These are phyloP conservation scores for Melaleuca quinquenervia DNA, from an alignment of 345 rosid species.

Conservation along the genomic window DNA sequence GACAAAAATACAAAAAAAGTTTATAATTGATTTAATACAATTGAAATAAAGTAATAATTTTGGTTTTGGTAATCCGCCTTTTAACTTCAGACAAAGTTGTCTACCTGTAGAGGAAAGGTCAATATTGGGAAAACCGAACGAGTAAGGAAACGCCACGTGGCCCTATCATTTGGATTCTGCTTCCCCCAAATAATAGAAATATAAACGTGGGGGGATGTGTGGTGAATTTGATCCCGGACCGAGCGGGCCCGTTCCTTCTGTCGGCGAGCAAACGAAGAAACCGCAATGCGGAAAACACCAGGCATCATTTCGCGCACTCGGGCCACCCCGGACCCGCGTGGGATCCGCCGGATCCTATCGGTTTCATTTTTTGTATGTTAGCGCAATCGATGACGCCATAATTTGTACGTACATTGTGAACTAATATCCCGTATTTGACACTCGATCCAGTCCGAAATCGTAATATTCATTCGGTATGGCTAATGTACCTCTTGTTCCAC, in stretches of 20 bases:
- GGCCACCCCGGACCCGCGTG: neutral
- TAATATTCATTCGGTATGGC: neutral
- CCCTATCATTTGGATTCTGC: rapidly evolving
- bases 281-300: neutral
- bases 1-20: no score
- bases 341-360: neutral
- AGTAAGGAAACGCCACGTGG: neutral
- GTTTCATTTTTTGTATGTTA: neutral
- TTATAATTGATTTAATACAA: no score
- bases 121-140: neutral
- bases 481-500: neutral
- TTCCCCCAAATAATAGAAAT: neutral
- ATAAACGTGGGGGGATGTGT: neutral
- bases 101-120: neutral
- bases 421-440: neutral
- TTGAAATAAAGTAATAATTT: no score
- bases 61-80: no score
- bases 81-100: no score
- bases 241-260: neutral
- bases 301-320: neutral
- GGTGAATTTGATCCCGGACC: neutral
- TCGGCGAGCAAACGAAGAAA: neutral
- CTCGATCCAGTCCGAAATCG: neutral
- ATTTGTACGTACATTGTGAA: neutral
- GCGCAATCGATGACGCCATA: neutral